phyloP scores from a whole-genome alignment of 78 protist genomes.

The Guillardia theta region DNA sequence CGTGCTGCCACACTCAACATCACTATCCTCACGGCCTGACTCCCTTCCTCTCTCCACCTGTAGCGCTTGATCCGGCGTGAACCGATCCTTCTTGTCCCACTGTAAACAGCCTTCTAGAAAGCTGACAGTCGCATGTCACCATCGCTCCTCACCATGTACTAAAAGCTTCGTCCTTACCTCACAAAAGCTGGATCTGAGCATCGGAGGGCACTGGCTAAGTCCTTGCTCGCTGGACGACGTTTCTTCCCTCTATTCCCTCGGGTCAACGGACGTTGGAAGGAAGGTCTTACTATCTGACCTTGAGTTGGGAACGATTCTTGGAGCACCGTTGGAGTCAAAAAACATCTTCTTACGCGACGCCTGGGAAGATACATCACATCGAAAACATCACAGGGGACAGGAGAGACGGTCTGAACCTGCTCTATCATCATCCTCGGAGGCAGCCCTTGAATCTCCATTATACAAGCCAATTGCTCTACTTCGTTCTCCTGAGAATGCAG shows the following conservation, averaged over 20 bases:
- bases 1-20: constrained; percentile 72
- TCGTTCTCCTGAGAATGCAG: too few species aligned
- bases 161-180: background rate
- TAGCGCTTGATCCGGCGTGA: constrained; percentile 72
- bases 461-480: constrained; percentile 75
- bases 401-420: background rate
- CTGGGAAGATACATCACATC: background rate
- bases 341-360: constrained; percentile 43
- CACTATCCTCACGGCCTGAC: background rate
- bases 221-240: constrained; percentile 63
- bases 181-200: constrained; percentile 25
- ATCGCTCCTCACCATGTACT: background rate
- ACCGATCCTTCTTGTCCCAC: constrained; percentile 74
- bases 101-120: constrained; percentile 57
- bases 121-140: background rate
- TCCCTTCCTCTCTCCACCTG: constrained; percentile 47
- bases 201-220: constrained; percentile 50
- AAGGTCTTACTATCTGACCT: too few species aligned
- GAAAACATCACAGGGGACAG: background rate
- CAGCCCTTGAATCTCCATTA: constrained; percentile 80
- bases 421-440: constrained; percentile 77
- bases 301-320: constrained; percentile 57
- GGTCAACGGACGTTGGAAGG: too few species aligned
- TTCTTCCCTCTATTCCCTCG: too few species aligned
- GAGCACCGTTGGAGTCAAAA: constrained; percentile 45